Percentiles rank a stretch among this genome's conserved stretches.
These are phyloP conservation scores for Pisolithus orientalis DNA, from an alignment of 768 basidiomycete genomes.

Conservation along the genomic window DNA sequence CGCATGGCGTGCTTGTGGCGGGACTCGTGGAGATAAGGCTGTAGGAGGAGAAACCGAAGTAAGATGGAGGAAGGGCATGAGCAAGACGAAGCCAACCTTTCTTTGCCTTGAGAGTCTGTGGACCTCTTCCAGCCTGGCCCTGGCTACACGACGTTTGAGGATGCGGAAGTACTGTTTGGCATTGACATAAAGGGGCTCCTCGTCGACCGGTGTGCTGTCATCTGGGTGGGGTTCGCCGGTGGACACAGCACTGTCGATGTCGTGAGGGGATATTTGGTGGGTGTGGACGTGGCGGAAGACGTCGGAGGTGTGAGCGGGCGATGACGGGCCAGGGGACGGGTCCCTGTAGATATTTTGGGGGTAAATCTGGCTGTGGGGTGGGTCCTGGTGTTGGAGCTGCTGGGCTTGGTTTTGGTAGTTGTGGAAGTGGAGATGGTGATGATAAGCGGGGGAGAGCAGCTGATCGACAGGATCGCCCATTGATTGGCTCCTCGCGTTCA, in stretches of 20 bases:
- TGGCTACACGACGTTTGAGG: constrained; percentile 86
- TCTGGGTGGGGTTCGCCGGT: constrained; percentile 23
- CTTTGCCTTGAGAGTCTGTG: constrained; percentile 88
- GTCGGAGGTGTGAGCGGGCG: constrained; percentile 23
- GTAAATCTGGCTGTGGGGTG: constrained; percentile 21
- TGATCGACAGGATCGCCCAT: constrained; percentile 54
- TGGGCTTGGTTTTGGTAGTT: constrained; percentile 17
- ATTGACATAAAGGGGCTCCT: constrained; percentile 98
- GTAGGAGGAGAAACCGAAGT: constrained; percentile 2
- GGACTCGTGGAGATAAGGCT: constrained; percentile 98
- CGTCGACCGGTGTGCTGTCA: constrained; percentile 54
- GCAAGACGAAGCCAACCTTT: constrained; percentile 55
- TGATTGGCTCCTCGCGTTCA: constrained; percentile 40
- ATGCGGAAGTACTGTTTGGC: constrained; percentile 99
- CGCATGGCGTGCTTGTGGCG: constrained; percentile 98
- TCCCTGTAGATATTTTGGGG: constrained; percentile 19
- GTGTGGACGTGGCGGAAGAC: constrained; percentile 27
- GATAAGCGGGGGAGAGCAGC: constrained; percentile 55
- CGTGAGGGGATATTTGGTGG: constrained; percentile 9
- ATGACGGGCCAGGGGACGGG: constrained; percentile 26
- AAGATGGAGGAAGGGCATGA: neutral
- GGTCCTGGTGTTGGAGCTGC: constrained; percentile 14
- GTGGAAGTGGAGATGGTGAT: constrained; percentile 32
- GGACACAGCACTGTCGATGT: constrained; percentile 5
- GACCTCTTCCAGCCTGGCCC: constrained; percentile 89